phyloP scores from a whole-genome alignment of 306 rosid genomes.

The barrel medic (Medicago truncatula) region DNA sequence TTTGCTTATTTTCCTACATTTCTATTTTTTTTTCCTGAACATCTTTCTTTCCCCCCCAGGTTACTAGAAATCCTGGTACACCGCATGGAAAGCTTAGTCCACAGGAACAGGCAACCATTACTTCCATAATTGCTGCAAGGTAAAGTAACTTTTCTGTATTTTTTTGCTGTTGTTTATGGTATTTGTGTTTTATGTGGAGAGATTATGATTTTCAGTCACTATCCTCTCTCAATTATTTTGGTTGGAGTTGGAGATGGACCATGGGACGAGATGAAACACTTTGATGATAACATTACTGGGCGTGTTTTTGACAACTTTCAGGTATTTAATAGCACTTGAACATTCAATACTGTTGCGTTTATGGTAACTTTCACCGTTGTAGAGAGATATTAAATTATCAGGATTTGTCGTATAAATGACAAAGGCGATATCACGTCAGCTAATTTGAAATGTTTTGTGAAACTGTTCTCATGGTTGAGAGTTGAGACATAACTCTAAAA shows the following conservation, averaged over 20 bases:
- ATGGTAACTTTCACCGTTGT: no score
- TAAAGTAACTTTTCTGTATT: conserved; percentile 46
- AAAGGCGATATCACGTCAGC: no score
- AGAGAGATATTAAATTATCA: no score
- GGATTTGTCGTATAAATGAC: no score
- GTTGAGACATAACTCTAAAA: no score
- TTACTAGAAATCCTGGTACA: conserved; percentile 72
- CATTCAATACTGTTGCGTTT: conserved; percentile 16
- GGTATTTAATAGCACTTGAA: conserved; percentile 53
- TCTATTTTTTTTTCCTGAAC: conserved; percentile 22
- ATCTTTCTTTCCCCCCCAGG: conserved; percentile 49
- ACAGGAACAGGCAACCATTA: conserved; percentile 83
- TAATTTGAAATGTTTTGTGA: neutral
- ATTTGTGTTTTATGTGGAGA: conserved; percentile 38
- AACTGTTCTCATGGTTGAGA: neutral
- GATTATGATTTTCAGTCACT: conserved; percentile 56
- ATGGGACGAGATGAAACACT: conserved; percentile 87
- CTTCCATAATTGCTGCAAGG: conserved; percentile 87
- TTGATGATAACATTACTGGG: conserved; percentile 84
- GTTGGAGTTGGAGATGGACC: conserved; percentile 99
- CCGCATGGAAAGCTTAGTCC: conserved; percentile 70
- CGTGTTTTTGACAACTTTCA: conserved; percentile 94
- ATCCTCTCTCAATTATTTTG: conserved; percentile 91
- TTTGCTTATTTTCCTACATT: conserved; percentile 22
- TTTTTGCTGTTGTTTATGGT: conserved; percentile 25